These are phyloP conservation scores for Tephrocybe sp. DNA, from an alignment of 768 basidiomycete species.

Conservation along the genomic window DNA sequence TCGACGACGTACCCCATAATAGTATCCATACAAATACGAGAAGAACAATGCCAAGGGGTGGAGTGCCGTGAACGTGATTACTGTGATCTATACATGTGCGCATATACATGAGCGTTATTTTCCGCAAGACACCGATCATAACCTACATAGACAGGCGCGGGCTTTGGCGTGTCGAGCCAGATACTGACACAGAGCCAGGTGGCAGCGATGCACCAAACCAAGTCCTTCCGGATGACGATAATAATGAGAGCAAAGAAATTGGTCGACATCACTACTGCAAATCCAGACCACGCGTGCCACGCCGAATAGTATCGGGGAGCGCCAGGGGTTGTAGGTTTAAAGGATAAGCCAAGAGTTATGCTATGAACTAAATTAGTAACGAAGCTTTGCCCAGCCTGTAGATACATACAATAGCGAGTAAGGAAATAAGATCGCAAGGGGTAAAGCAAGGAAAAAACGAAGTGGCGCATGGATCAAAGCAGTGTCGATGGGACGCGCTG, in stretches of 20 bases:
- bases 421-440: conserved; percentile 58
- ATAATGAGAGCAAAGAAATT: conserved; percentile 62
- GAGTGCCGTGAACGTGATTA: conserved; percentile 61
- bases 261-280: conserved; percentile 63
- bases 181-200: conserved; percentile 73
- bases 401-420: conserved; percentile 55
- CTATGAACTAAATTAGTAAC: conserved; percentile 30
- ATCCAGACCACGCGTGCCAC: conserved; percentile 70
- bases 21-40: conserved; percentile 39
- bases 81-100: conserved; percentile 45
- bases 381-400: not conserved
- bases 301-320: conserved; percentile 51
- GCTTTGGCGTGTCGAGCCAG: conserved; percentile 62
- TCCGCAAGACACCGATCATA: not conserved
- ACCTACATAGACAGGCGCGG: conserved; percentile 64
- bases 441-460: conserved; percentile 62
- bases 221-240: conserved; percentile 56
- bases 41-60: conserved; percentile 62
- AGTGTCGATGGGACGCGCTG: conserved; percentile 67
- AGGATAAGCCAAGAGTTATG: conserved; percentile 68
- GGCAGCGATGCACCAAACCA: conserved; percentile 75
- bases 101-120: not conserved
- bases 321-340: conserved; percentile 42
- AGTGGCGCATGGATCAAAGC: conserved; percentile 88
- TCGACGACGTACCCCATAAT: conserved; percentile 17